Conservation (phyloP, 176 grass and related monocot species). For the Carex pumila region DNA sequence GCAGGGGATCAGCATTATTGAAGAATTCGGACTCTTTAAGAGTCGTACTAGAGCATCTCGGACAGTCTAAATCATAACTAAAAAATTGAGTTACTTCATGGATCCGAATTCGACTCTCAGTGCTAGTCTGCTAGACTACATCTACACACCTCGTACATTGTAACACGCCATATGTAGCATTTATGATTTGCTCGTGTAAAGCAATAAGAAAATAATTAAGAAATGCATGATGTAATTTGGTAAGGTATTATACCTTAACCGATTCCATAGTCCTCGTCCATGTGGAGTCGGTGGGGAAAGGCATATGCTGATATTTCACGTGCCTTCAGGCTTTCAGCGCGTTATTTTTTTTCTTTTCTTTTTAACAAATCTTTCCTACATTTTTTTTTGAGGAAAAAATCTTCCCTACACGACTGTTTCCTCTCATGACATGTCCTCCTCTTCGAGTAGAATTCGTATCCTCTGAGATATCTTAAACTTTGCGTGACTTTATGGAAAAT, state of each 20-base stretch:
- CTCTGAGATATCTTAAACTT: too few relatives aligned
- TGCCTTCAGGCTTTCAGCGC: not conserved
- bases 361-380: not conserved
- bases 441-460: too few relatives aligned
- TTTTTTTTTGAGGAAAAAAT: too few relatives aligned
- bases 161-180: not conserved
- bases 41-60: too few relatives aligned
- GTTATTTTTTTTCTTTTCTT: not conserved
- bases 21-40: too few relatives aligned
- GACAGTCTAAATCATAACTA: too few relatives aligned
- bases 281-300: not conserved
- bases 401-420: not conserved
- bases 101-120: too few relatives aligned
- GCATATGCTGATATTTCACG: not conserved
- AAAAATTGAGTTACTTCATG: too few relatives aligned
- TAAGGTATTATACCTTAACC: constrained; percentile 4
- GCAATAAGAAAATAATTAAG: not conserved
- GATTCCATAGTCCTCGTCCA: not conserved
- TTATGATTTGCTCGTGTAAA: not conserved
- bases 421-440: not conserved
- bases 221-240: not conserved
- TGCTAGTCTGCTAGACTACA: not conserved
- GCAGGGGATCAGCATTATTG: too few relatives aligned
- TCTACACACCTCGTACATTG: not conserved
- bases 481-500: too few relatives aligned